A percentile compares a stretch with the other conserved stretches of the same genome.
Evolutionary conservation across 2,329 filamentous ascomycete genomes (phyloP).

Genomic region (Apiospora koreana): DNA sequence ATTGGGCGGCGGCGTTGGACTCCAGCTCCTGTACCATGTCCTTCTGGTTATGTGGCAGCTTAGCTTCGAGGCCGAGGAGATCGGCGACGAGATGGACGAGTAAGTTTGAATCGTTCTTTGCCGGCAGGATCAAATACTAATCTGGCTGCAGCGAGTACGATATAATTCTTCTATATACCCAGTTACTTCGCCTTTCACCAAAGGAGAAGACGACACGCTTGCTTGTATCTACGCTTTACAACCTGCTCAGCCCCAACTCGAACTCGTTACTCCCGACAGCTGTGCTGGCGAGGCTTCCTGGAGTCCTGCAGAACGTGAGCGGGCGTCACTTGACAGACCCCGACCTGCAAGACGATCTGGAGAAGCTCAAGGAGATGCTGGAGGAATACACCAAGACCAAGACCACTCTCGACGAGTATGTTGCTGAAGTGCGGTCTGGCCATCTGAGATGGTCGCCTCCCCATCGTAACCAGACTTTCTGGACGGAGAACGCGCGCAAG

Average conservation of each 20-base stretch:
- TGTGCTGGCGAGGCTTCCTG: conserved; percentile 79
- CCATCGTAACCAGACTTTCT: conserved; percentile 83
- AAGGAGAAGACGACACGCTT: conserved; percentile 98
- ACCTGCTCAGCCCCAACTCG: conserved; percentile 72
- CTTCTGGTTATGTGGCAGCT: conserved; percentile 94
- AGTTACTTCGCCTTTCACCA: conserved; percentile 85
- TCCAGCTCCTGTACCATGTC: conserved; percentile 93
- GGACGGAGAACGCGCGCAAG: conserved; percentile 85
- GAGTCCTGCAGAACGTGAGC: conserved; percentile 62
- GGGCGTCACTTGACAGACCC: conserved; percentile 64
- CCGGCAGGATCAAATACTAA: not conserved
- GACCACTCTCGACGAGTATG: conserved; percentile 85
- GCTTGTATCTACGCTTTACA: conserved; percentile 84
- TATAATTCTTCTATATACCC: conserved; percentile 87
- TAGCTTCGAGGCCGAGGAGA: conserved; percentile 82
- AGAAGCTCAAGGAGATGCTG: conserved; percentile 61
- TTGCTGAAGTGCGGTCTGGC: conserved; percentile 81
- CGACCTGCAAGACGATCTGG: conserved; percentile 64
- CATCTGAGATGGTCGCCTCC: conserved; percentile 93
- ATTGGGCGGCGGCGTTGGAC: conserved; percentile 78
- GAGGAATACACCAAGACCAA: conserved; percentile 71
- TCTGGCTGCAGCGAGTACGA: conserved; percentile 76
- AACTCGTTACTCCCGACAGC: conserved; percentile 80
- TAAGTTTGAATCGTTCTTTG: conserved; percentile 47
- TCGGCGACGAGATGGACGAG: conserved; percentile 80